Evolutionary conservation across 2,329 filamentous ascomycete genomes (phyloP).

Genomic region (Bipolaris bicolor): DNA sequence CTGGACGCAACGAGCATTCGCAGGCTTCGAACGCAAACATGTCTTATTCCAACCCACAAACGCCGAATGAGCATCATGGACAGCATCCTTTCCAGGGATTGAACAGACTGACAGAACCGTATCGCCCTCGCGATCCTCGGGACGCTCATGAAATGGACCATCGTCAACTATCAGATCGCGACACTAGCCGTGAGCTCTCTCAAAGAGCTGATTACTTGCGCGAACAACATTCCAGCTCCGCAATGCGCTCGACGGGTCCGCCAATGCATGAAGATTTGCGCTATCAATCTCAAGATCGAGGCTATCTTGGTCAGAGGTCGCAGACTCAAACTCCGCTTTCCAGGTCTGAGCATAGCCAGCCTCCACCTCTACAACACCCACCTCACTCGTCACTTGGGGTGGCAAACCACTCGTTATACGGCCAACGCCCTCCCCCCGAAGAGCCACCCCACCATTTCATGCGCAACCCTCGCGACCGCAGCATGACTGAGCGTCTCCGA

Average conservation of each 20-base stretch:
- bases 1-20: slow-evolving; percentile 42
- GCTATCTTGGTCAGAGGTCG: slow-evolving; percentile 38
- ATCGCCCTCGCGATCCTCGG: slow-evolving; percentile 38
- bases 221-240: slow-evolving; percentile 37
- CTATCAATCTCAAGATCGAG: slow-evolving; percentile 39
- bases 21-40: slow-evolving; percentile 39
- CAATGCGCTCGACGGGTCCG: slow-evolving; percentile 26
- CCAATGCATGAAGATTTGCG: slow-evolving; percentile 38
- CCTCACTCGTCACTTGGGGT: slow-evolving; percentile 40
- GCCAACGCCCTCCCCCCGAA: slow-evolving; percentile 36
- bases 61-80: slow-evolving; percentile 37
- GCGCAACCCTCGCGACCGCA: slow-evolving; percentile 27
- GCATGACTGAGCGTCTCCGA: slow-evolving; percentile 38
- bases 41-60: slow-evolving; percentile 44
- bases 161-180: slow-evolving; percentile 39
- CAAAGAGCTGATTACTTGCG: slow-evolving; percentile 39
- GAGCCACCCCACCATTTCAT: slow-evolving; percentile 36
- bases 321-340: slow-evolving; percentile 47
- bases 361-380: slow-evolving; percentile 40
- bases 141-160: slow-evolving; percentile 39
- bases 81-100: slow-evolving; percentile 34
- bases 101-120: slow-evolving; percentile 34
- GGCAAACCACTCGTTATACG: slow-evolving; percentile 33
- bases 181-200: slow-evolving; percentile 42
- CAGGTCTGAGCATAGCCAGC: slow-evolving; percentile 36